A percentile compares a stretch with the other conserved stretches of the same genome.
Evolutionary conservation across 148 eudicot genomes (phyloP).

Genomic region (Rhododendron ovatum): DNA sequence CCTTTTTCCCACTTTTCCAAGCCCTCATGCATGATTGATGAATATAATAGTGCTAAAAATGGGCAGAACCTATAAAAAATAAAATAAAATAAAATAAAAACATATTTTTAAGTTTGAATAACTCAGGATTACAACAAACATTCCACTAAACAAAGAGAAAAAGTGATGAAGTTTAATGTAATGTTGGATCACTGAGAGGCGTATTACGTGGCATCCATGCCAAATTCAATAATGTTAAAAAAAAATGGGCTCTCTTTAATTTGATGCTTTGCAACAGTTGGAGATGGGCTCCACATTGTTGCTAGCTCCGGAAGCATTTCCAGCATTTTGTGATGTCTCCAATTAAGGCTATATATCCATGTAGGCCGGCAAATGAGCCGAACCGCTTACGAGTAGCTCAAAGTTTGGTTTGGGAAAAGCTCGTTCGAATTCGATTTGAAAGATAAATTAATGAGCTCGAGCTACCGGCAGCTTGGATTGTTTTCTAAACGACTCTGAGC

Average conservation of each 20-base stretch:
- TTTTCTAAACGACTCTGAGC: no score
- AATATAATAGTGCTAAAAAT: not conserved
- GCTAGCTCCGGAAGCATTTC: not conserved
- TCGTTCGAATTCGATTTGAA: no score
- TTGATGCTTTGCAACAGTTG: not conserved
- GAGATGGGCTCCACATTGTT: not conserved
- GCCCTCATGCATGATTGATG: not conserved
- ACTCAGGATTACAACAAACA: not conserved
- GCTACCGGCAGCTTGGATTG: not conserved
- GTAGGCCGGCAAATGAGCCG: not conserved
- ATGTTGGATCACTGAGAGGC: not conserved
- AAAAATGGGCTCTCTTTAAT: not conserved
- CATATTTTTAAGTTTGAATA: not conserved
- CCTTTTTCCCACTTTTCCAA: not conserved
- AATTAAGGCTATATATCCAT: not conserved
- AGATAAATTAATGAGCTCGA: not conserved
- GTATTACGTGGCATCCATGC: slow-evolving; percentile 3
- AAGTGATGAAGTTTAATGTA: not conserved
- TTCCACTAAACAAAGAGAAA: slow-evolving; percentile 7
- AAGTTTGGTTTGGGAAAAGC: no score
- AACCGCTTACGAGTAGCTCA: not conserved
- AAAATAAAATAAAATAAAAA: not conserved
- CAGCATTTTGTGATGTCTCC: slow-evolving; percentile 3
- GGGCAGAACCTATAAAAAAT: not conserved
- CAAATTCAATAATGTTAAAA: not conserved